Evolutionary conservation across 2,329 filamentous ascomycete species (phyloP).

Genomic region (Neobulgaria alba): DNA sequence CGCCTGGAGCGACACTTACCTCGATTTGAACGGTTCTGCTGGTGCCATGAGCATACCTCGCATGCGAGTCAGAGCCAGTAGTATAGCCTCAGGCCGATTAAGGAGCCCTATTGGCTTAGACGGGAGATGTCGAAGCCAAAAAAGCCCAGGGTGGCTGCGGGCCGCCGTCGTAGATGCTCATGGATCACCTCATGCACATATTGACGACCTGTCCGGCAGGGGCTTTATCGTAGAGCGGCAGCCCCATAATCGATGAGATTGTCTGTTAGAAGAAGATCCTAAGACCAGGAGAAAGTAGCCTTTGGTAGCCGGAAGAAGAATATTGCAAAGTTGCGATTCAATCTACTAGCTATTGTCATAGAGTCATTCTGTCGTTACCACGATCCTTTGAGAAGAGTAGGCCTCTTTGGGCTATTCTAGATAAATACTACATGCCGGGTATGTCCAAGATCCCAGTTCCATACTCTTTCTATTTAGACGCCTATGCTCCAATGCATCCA

Average conservation of each 20-base stretch:
- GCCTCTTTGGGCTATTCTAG: conserved; percentile 12
- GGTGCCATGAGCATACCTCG: too few relatives aligned
- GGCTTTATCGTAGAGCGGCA: too few relatives aligned
- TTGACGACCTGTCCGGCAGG: too few relatives aligned
- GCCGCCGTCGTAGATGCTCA: conserved; percentile 8
- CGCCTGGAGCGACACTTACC: neutral
- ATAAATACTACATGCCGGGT: conserved; percentile 14
- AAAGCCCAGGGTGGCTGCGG: conserved; percentile 8
- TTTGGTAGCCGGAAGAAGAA: too few relatives aligned
- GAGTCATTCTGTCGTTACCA: neutral
- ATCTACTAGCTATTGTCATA: too few relatives aligned
- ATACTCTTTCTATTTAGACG: neutral
- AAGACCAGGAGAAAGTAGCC: too few relatives aligned
- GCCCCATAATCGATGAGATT: too few relatives aligned
- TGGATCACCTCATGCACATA: conserved; percentile 5
- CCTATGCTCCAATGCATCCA: conserved; percentile 15
- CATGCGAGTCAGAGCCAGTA: conserved; percentile 9
- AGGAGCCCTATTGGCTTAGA: conserved; percentile 7
- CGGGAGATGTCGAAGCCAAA: conserved; percentile 3
- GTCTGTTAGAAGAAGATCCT: too few relatives aligned
- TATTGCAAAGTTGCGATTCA: too few relatives aligned
- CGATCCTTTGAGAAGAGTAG: conserved; percentile 13
- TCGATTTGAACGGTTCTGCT: neutral
- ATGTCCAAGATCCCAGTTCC: neutral
- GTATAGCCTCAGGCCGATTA: conserved; percentile 1